Percentiles rank a stretch among this genome's conserved stretches.
Conservation (phyloP, 2,329 filamentous ascomycete genomes). For the Anthostomella pinea region DNA sequence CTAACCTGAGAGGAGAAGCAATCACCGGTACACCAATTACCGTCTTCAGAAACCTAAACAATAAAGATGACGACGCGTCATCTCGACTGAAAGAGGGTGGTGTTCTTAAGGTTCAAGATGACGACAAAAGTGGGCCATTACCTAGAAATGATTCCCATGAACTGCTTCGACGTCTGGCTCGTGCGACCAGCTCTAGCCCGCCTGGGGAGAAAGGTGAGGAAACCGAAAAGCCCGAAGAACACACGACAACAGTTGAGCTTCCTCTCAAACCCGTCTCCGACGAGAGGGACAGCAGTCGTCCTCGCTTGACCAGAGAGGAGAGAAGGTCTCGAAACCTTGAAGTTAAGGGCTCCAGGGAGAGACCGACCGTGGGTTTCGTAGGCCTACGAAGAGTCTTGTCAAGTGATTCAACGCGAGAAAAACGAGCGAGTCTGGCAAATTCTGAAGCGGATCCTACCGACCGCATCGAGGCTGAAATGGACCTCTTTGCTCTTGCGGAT, state of each 20-base stretch:
- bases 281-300: constrained; percentile 14
- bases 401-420: constrained; percentile 46
- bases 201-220: constrained; percentile 23
- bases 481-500: constrained; percentile 53
- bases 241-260: constrained; percentile 6
- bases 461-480: constrained; percentile 55
- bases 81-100: constrained; percentile 16
- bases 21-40: constrained; percentile 9
- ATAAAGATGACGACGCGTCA: constrained; percentile 4
- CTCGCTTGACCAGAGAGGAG: constrained; percentile 19
- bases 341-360: constrained; percentile 29
- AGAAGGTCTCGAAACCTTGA: constrained; percentile 20
- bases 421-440: constrained; percentile 44
- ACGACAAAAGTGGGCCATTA: constrained; percentile 14
- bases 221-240: constrained; percentile 13
- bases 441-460: constrained; percentile 55
- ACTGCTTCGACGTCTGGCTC: constrained; percentile 47
- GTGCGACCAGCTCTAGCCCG: constrained; percentile 46
- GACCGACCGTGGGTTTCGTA: constrained; percentile 46
- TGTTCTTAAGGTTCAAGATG: constrained; percentile 8
- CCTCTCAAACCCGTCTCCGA: constrained; percentile 12
- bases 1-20: constrained; percentile 7
- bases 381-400: constrained; percentile 43
- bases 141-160: constrained; percentile 44
- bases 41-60: constrained; percentile 8